A percentile compares a stretch with the other conserved stretches of the same genome.
phyloP scores from a whole-genome alignment of 1,139 yeast species.

The Lizanozyma gosingica region DNA sequence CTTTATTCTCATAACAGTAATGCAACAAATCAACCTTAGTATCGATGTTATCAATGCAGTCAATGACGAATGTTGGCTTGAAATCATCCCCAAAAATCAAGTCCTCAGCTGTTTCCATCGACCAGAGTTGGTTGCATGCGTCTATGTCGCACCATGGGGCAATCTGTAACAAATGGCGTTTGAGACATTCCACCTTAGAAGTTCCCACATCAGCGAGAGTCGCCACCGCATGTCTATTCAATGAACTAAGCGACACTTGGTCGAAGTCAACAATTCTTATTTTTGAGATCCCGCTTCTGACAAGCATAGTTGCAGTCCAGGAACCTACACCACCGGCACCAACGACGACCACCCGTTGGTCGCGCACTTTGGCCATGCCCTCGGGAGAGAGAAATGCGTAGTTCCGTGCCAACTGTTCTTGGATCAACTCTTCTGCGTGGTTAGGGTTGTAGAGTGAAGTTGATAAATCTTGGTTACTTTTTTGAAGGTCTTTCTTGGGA shows the following conservation, averaged over 20 bases:
- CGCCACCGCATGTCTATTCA: conserved; percentile 93
- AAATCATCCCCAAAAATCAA: conserved; percentile 47
- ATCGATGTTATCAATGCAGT: conserved; percentile 92
- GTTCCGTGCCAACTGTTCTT: conserved; percentile 89
- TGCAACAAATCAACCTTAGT: conserved; percentile 85
- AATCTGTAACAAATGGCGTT: conserved; percentile 50
- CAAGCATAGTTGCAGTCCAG: conserved; percentile 89
- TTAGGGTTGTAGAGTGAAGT: conserved; percentile 5
- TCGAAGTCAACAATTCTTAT: conserved; percentile 85
- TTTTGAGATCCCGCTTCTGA: conserved; percentile 78
- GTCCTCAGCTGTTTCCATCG: conserved; percentile 50
- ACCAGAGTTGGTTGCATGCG: conserved; percentile 72
- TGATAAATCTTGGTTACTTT: conserved; percentile 4
- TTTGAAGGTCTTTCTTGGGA: too few species aligned
- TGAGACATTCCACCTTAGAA: conserved; percentile 75
- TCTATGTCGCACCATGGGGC: conserved; percentile 92
- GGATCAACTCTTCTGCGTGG: conserved; percentile 66
- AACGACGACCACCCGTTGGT: conserved; percentile 76
- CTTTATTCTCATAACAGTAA: conserved; percentile 50
- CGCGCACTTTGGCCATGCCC: conserved; percentile 69
- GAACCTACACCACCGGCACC: conserved; percentile 99
- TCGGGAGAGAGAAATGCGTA: conserved; percentile 83
- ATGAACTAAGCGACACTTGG: conserved; percentile 84
- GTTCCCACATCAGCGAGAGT: conserved; percentile 81
- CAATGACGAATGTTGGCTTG: conserved; percentile 68